Conservation (phyloP, 2,329 filamentous ascomycete genomes). For the Paecilomyces variotii region DNA sequence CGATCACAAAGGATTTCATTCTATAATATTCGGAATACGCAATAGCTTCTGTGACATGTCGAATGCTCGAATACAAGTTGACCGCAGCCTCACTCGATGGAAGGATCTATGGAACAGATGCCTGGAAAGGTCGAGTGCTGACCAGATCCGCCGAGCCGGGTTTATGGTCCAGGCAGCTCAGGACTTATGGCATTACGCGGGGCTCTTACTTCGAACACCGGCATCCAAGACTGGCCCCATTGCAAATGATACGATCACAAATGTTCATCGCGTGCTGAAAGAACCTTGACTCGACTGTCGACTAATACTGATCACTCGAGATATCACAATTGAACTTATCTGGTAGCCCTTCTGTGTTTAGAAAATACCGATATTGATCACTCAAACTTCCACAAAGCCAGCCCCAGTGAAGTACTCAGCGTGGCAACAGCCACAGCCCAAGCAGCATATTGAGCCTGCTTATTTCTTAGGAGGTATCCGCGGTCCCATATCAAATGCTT, state of each 20-base stretch:
- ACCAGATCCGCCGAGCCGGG: neutral
- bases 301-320: neutral
- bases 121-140: neutral
- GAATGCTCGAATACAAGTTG: neutral
- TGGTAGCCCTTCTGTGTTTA: neutral
- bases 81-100: neutral
- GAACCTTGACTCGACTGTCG: neutral
- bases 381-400: neutral
- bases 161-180: neutral
- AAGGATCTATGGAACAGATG: neutral
- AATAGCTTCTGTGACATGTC: neutral
- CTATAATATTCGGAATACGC: neutral
- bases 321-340: neutral
- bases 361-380: neutral
- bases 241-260: neutral
- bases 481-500: slow-evolving; percentile 60
- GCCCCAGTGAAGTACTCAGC: neutral
- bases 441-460: neutral
- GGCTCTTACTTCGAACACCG: neutral
- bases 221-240: neutral
- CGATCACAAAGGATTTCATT: neutral
- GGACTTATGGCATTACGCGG: neutral
- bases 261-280: neutral
- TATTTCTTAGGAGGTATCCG: slow-evolving; percentile 21
- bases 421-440: neutral